Evolutionary conservation across 2,329 filamentous ascomycete genomes (phyloP), one percentile per base, ranked within the genome.

Genomic region (Pseudohalonectria lignicola): DNA sequence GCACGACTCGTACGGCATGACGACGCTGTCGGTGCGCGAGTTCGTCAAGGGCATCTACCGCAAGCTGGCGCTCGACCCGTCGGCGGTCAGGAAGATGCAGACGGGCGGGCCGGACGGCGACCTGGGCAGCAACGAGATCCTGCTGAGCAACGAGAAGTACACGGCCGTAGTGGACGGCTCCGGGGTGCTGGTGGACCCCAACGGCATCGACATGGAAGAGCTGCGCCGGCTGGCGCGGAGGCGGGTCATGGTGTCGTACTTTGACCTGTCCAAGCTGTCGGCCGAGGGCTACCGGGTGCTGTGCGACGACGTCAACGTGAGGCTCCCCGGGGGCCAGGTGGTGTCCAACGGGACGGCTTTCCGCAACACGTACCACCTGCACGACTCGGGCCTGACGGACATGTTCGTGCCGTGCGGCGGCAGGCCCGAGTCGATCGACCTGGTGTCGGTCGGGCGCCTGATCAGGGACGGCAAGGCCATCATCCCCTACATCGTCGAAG

Each of bases 31-130:
- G 5, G 90, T 98, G 36, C 86, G 92, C 33, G 86, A 98, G 62
- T 98, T 93, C 51, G 85, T 98, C 47, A 78, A 87, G 53, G 92
- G 92, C 34, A 94, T 98, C 61, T 96, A 98, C 69, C 82, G 92
- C 57, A 96, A 96, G 72, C 72, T 94, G 45, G 77, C 88, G 47
- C 78, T 98, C 35, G 87, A 96, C 53, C 84, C 88, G 15, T 76
- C 79, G 38, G 79, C 75, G 41, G 84, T 96, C 48, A 75, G 76
- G 56, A 98, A 98, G 69, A 80, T 98, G 72, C 92, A 98, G 68
- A 98, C 92, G 33, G 92, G 92, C 61, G 92, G 92, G 4, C 92
- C 92, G 2, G 92, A 98, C 49, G 92, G 92, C 46, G 92, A 98
- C 60, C 71, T 98, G 43, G 92, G 92, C 47, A 95, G 88, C 53